These are phyloP conservation scores for Aspergillus taichungensis DNA, from an alignment of 495 filamentous ascomycete species.

Conservation along the genomic window DNA sequence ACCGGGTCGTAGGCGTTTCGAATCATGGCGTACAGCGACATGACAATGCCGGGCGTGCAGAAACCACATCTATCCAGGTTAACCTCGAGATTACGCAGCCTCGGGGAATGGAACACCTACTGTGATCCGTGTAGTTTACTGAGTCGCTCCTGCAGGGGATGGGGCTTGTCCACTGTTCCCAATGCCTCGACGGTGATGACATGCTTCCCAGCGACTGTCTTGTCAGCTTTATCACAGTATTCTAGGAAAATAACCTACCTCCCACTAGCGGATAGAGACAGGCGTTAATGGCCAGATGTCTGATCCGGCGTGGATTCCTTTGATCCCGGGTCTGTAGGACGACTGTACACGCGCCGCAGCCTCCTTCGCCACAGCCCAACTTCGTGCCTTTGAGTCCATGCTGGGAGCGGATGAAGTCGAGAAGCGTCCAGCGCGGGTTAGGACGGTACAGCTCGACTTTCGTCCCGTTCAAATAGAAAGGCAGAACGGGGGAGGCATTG, in stretches of 20 bases:
- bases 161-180: conserved; percentile 74
- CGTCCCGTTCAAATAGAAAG: conserved; percentile 26
- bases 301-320: conserved; percentile 53
- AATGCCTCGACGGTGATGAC: conserved; percentile 99
- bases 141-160: conserved; percentile 86
- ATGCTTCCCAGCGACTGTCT: conserved; percentile 79
- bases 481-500: conserved; percentile 19
- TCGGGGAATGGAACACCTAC: conserved; percentile 31
- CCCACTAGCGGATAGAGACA: conserved; percentile 86
- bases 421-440: conserved; percentile 28
- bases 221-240: neutral
- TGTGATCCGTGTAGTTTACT: conserved; percentile 62
- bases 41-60: conserved; percentile 95
- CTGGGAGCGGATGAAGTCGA: conserved; percentile 41
- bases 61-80: conserved; percentile 66
- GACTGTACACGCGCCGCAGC: conserved; percentile 94
- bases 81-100: conserved; percentile 13
- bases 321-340: conserved; percentile 30
- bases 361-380: conserved; percentile 84
- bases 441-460: conserved; percentile 15
- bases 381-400: conserved; percentile 41
- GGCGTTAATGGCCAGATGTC: conserved; percentile 85
- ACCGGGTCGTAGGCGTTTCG: conserved; percentile 60
- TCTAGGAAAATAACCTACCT: conserved; percentile 6
- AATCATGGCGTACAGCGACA: conserved; percentile 62